Percentiles rank a stretch among this genome's conserved stretches.
Evolutionary conservation across 1,284 basidiomycete genomes (phyloP).

Genomic region (Stereum hirsutum): DNA sequence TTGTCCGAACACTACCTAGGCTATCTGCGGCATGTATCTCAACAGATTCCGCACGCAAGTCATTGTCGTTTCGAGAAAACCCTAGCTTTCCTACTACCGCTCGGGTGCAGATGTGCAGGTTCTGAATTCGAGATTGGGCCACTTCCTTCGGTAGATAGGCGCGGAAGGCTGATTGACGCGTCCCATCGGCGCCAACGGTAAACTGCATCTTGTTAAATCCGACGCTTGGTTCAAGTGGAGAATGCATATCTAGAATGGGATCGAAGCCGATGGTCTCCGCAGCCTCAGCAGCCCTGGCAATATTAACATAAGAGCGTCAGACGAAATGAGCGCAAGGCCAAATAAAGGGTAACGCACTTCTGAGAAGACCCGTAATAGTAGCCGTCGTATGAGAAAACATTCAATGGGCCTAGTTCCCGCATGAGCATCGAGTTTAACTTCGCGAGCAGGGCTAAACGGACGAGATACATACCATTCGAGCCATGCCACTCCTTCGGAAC

Average conservation of each 20-base stretch:
- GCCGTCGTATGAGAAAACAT: constrained; percentile 1
- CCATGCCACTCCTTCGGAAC: constrained; percentile 3
- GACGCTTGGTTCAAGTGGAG: constrained; percentile 3
- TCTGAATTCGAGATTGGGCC: not conserved
- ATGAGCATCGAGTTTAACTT: not conserved
- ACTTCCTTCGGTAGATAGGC: constrained; percentile 1
- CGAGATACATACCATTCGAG: not conserved
- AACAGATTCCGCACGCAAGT: not conserved
- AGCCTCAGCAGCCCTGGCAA: constrained; percentile 1
- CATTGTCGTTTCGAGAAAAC: not conserved
- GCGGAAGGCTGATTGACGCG: constrained; percentile 4
- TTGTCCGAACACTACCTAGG: not conserved
- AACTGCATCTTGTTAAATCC: constrained; percentile 6
- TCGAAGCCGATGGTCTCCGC: constrained; percentile 2
- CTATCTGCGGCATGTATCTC: not conserved
- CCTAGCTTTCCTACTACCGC: not conserved
- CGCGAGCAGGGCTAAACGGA: not conserved
- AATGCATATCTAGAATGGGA: constrained; percentile 4
- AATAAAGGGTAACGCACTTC: not conserved
- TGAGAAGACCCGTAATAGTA: not conserved
- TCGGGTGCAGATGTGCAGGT: constrained; percentile 3
- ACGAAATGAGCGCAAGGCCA: not conserved
- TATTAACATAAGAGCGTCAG: not conserved
- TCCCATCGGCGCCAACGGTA: constrained; percentile 1
- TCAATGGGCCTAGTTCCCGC: constrained; percentile 1